phyloP scores from a whole-genome alignment of 306 rosid genomes.

The Mimosa pudica region DNA sequence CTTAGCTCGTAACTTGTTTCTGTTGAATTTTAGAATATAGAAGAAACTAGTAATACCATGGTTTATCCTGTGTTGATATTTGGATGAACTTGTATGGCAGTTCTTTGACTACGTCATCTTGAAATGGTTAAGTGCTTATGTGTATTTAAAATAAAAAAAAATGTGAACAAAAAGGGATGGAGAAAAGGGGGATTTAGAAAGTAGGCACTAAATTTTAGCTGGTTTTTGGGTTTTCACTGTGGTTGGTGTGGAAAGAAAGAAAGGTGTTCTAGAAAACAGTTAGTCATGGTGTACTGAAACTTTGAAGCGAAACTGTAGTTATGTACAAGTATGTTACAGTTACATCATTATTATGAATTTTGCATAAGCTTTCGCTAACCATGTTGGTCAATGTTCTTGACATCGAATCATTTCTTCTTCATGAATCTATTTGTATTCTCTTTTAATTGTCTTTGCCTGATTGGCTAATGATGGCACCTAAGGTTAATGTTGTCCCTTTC shows the following conservation, averaged over 20 bases:
- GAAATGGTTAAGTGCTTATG: background rate
- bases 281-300: background rate
- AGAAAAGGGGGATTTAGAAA: background rate
- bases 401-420: constrained; percentile 27
- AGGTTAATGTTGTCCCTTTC: constrained; percentile 11
- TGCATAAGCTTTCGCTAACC: background rate
- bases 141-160: background rate
- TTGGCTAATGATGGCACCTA: constrained; percentile 23
- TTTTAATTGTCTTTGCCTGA: constrained; percentile 23
- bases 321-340: background rate
- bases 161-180: background rate
- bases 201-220: background rate
- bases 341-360: background rate
- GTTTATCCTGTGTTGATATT: background rate
- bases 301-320: background rate
- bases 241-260: background rate
- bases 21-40: background rate
- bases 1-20: background rate
- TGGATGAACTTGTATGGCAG: background rate
- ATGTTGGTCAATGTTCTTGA: constrained; percentile 8
- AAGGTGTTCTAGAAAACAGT: background rate
- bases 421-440: constrained; percentile 25
- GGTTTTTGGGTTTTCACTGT: background rate
- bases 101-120: background rate
- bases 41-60: background rate